Conservation (phyloP, 371 early-diverging fungal genomes). For the Coemansia sp. region DNA sequence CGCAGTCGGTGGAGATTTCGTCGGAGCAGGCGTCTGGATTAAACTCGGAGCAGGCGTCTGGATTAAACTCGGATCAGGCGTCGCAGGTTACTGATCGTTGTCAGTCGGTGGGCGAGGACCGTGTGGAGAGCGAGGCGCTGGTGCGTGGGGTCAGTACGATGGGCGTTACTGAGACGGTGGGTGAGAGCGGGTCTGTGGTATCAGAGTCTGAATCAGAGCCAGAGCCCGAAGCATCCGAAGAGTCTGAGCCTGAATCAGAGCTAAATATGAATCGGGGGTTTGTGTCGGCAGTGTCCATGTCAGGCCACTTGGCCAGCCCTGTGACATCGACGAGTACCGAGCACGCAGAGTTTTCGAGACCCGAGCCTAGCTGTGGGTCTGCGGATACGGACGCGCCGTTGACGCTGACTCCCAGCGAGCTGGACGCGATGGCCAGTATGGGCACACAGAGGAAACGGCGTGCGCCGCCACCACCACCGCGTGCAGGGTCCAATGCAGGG, state of each 20-base stretch:
- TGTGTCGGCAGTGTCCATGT: not conserved
- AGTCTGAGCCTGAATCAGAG: not conserved
- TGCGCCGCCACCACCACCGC: conserved; percentile 16
- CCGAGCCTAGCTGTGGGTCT: too few relatives aligned
- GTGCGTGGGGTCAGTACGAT: not conserved
- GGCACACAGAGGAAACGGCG: not conserved
- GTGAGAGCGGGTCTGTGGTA: too few relatives aligned
- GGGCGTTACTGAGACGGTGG: not conserved
- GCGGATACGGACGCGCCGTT: conserved; percentile 1
- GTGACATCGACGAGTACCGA: too few relatives aligned
- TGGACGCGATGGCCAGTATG: conserved; percentile 40
- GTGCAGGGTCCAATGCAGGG: not conserved
- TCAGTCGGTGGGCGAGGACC: not conserved
- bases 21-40: not conserved
- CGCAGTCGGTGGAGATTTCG: not conserved
- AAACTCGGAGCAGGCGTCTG: not conserved
- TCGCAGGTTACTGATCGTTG: too few relatives aligned
- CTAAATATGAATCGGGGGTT: not conserved
- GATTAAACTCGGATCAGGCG: too few relatives aligned
- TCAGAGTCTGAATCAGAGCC: not conserved
- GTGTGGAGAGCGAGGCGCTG: not conserved
- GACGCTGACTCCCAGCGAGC: conserved; percentile 16
- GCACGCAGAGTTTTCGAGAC: too few relatives aligned
- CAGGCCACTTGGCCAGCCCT: not conserved
- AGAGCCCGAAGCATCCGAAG: not conserved